Conservation (phyloP, 2,329 filamentous ascomycete genomes). For the Fusarium albosuccineum region DNA sequence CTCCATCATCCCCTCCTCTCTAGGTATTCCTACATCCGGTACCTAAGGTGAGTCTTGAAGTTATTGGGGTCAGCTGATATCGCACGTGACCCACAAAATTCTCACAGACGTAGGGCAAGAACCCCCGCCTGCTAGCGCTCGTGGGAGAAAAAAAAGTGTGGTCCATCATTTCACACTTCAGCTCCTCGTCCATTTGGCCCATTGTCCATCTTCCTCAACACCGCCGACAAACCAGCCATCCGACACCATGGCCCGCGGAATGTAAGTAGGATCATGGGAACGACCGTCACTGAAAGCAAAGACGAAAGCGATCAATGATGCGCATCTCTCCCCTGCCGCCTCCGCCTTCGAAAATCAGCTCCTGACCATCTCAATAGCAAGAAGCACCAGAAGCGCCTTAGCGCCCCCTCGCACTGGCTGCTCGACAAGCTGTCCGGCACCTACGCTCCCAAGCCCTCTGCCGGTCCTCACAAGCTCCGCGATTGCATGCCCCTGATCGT, state of each 20-base stretch:
- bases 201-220: constrained; percentile 52
- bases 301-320: constrained; percentile 19
- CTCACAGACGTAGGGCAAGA: constrained; percentile 52
- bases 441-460: constrained; percentile 77
- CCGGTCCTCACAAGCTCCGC: constrained; percentile 98
- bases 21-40: not conserved
- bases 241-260: constrained; percentile 75
- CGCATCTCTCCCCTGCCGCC: constrained; percentile 10
- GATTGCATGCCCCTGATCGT: constrained; percentile 99
- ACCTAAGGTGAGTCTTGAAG: not conserved
- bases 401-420: constrained; percentile 99
- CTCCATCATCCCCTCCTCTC: no score
- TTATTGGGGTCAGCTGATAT: not conserved
- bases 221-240: constrained; percentile 55
- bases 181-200: constrained; percentile 40
- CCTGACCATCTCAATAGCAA: constrained; percentile 71
- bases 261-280: constrained; percentile 58
- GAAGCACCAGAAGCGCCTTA: constrained; percentile 99
- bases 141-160: constrained; percentile 48
- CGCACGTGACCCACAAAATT: constrained; percentile 27
- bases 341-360: constrained; percentile 20
- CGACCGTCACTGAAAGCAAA: constrained; percentile 12
- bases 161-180: constrained; percentile 46
- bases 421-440: constrained; percentile 98
- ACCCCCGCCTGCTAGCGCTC: constrained; percentile 47